These are phyloP conservation scores for Galerina sulciceps DNA, from an alignment of 768 basidiomycete genomes.

Conservation along the genomic window DNA sequence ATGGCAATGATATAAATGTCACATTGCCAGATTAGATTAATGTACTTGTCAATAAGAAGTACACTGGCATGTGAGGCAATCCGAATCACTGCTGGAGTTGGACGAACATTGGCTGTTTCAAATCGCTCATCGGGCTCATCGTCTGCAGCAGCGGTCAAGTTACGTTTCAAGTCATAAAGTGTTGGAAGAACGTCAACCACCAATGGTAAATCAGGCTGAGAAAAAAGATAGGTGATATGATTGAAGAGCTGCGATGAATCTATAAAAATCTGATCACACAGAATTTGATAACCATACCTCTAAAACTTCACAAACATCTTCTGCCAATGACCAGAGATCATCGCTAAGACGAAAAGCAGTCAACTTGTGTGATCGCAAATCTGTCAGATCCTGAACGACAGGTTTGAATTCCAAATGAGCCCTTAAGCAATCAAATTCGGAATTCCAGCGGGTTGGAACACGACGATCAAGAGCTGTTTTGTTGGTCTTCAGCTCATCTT, in stretches of 20 bases:
- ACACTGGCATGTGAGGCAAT: slow-evolving; percentile 17
- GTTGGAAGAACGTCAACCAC: slow-evolving; percentile 10
- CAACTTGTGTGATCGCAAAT: slow-evolving; percentile 11
- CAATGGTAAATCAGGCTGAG: slow-evolving; percentile 4
- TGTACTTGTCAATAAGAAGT: slow-evolving; percentile 21
- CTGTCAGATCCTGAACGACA: slow-evolving; percentile 26
- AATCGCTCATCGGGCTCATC: background rate
- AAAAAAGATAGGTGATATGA: background rate
- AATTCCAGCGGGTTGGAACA: slow-evolving; percentile 36
- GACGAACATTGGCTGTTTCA: background rate
- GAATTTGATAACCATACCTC: slow-evolving; percentile 14
- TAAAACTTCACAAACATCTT: slow-evolving; percentile 26
- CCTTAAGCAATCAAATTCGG: slow-evolving; percentile 30
- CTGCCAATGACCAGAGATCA: slow-evolving; percentile 28
- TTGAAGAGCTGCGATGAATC: slow-evolving; percentile 3
- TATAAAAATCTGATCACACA: background rate
- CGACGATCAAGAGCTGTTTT: slow-evolving; percentile 23
- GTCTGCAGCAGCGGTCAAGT: background rate
- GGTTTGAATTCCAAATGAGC: slow-evolving; percentile 28
- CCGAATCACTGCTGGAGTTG: background rate
- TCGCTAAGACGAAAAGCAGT: slow-evolving; percentile 20
- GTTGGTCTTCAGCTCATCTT: slow-evolving; percentile 10
- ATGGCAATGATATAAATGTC: slow-evolving; percentile 21
- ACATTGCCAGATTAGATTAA: slow-evolving; percentile 4
- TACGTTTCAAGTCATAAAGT: background rate